A percentile compares a stretch with the other conserved stretches of the same genome.
phyloP scores from a whole-genome alignment of 2,329 filamentous ascomycete genomes.

The Tolypocladium nubicola region DNA sequence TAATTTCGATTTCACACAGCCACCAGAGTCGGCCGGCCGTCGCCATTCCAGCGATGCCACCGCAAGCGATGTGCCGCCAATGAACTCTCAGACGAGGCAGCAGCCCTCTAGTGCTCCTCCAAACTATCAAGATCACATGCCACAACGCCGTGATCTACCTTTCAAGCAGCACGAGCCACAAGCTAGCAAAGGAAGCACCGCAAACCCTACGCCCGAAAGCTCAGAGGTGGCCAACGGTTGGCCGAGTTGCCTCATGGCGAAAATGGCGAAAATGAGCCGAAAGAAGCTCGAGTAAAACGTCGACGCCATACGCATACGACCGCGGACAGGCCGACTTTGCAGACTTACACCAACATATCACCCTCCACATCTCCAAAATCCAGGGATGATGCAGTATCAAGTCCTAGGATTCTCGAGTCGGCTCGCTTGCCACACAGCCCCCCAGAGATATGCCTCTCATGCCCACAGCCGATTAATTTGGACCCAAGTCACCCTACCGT shows the following conservation, averaged over 20 bases:
- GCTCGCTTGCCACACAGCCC: background rate
- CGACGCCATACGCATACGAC: background rate
- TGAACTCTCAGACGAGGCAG: background rate
- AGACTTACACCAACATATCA: background rate
- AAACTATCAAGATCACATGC: slow-evolving; percentile 18
- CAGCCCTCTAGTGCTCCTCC: background rate
- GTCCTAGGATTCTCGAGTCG: background rate
- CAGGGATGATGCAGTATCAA: background rate
- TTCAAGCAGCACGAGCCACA: background rate
- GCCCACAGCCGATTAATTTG: background rate
- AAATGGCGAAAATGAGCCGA: background rate
- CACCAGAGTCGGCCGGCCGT: background rate
- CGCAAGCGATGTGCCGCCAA: background rate
- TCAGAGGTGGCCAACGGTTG: background rate
- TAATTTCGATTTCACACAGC: background rate
- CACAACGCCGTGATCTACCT: slow-evolving; percentile 18
- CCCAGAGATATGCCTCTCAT: background rate
- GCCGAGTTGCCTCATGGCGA: background rate
- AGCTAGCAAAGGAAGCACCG: background rate
- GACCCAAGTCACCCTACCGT: slow-evolving; percentile 5
- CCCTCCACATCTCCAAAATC: background rate
- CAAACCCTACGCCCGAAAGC: background rate
- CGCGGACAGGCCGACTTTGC: background rate
- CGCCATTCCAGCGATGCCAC: background rate
- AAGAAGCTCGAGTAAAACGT: background rate